Evolutionary conservation across 176 grass and related monocot species (phyloP).

Genomic region (Triticum aestivum): IWGSC_CS_RefSeq_v2.1 NC_057803.1:463826766-463827265

Average conservation of each 20-base stretch:
- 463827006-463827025: not conserved
- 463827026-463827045: not conserved
- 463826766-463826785: not conserved
- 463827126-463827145: not conserved
- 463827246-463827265: no score
- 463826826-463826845: not conserved
- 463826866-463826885: not conserved
- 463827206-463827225: no score
- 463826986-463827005: not conserved
- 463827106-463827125: not conserved
- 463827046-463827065: not conserved
- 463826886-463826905: not conserved
- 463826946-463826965: not conserved
- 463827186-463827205: not conserved
- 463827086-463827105: not conserved
- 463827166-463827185: not conserved
- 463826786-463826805: not conserved
- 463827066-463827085: not conserved
- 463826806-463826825: not conserved
- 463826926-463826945: not conserved
- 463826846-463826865: not conserved
- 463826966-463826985: not conserved
- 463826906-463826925: not conserved
- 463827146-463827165: not conserved
- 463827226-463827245: no score